Evolutionary conservation across 2,329 filamentous ascomycete species (phyloP).

Genomic region (Rhynchosporium agropyri): DNA sequence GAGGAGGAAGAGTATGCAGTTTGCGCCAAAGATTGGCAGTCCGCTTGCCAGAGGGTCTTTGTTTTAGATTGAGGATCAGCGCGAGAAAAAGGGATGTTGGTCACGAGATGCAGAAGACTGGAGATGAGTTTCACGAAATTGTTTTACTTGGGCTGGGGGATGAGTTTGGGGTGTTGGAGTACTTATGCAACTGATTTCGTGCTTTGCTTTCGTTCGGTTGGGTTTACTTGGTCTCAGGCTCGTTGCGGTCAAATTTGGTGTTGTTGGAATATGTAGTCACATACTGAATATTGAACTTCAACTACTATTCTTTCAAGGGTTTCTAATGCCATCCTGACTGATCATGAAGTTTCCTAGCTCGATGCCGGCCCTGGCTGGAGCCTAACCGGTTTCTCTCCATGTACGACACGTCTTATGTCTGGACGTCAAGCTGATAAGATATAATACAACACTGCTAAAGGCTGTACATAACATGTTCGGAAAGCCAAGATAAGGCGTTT

Average conservation of each 20-base stretch:
- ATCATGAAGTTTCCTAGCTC: too few species aligned
- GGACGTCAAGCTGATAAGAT: too few species aligned
- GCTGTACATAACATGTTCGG: too few species aligned
- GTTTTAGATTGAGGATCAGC: constrained; percentile 8
- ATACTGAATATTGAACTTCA: constrained; percentile 1
- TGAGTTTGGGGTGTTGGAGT: constrained; percentile 4
- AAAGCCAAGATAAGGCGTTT: too few species aligned
- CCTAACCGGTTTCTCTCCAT: too few species aligned
- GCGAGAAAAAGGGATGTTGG: background rate
- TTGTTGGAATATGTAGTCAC: background rate
- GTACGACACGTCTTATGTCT: too few species aligned
- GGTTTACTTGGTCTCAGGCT: background rate
- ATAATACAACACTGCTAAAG: too few species aligned
- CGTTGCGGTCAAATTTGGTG: background rate
- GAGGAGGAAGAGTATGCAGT: constrained; percentile 75
- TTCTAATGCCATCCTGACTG: background rate
- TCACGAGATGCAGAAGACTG: background rate
- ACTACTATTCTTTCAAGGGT: background rate
- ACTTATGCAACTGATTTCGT: background rate
- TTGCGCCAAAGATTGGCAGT: constrained; percentile 74
- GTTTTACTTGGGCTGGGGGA: background rate
- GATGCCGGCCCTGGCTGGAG: too few species aligned
- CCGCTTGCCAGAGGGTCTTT: constrained; percentile 58
- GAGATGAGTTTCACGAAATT: background rate
- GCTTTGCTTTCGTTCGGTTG: background rate